A percentile compares a stretch with the other conserved stretches of the same genome.
Evolutionary conservation across 805 yeast species (phyloP).

Genomic region (Suhomyces xylopsoci): DNA sequence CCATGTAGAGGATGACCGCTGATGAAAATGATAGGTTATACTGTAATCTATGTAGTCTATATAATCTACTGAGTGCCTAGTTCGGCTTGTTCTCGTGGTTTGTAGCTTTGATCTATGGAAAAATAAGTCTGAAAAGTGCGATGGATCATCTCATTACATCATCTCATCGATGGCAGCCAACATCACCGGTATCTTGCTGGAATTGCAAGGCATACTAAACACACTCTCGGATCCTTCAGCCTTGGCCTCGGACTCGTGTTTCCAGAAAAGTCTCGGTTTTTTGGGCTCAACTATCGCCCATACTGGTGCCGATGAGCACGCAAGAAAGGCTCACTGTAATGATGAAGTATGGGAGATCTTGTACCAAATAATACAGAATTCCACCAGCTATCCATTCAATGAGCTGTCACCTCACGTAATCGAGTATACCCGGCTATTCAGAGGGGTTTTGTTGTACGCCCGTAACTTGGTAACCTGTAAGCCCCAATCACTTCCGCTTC

Average conservation of each 20-base stretch:
- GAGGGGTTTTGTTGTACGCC: conserved; percentile 49
- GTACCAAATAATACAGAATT: background rate
- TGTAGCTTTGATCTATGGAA: background rate
- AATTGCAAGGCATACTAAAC: background rate
- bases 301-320: background rate
- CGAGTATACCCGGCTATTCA: conserved; percentile 28
- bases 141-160: conserved; percentile 1
- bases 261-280: background rate
- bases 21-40: no score
- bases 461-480: conserved; percentile 40
- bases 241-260: background rate
- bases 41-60: no score
- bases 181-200: background rate
- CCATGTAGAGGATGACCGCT: no score
- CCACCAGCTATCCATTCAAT: background rate
- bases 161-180: background rate
- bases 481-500: background rate
- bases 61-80: no score
- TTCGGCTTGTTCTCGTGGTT: no score
- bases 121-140: background rate
- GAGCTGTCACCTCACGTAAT: background rate
- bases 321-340: background rate
- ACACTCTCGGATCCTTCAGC: background rate
- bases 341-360: background rate
- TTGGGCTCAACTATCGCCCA: background rate